These are phyloP conservation scores for Ochetophila trinervis DNA, from an alignment of 306 rosid genomes.

Conservation along the genomic window DNA sequence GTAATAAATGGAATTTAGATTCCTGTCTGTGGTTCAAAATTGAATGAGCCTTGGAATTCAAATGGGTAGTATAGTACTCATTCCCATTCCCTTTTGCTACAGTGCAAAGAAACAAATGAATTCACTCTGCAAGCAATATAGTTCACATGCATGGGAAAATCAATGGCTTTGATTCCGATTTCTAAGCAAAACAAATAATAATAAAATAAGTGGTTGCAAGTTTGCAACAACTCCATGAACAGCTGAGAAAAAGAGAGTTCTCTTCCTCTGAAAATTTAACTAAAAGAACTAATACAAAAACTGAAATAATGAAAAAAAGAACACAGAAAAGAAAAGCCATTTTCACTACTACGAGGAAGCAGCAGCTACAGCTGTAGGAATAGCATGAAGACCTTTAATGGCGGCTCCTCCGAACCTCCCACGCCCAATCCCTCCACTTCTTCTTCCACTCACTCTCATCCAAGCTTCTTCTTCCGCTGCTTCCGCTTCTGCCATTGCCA, in stretches of 20 bases:
- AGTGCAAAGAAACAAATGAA: too few species aligned
- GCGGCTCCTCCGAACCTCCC: constrained; percentile 47
- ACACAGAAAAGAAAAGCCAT: constrained; percentile 12
- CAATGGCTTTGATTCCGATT: too few species aligned
- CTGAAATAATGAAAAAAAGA: constrained; percentile 15
- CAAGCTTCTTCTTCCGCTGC: constrained; percentile 32
- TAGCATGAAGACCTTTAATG: constrained; percentile 40
- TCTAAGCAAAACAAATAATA: too few species aligned
- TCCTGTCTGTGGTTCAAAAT: too few species aligned
- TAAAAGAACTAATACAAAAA: constrained; percentile 8
- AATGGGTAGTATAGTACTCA: too few species aligned
- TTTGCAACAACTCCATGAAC: constrained; percentile 48
- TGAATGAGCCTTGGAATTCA: too few species aligned
- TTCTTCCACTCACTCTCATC: constrained; percentile 36
- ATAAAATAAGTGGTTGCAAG: constrained; percentile 39
- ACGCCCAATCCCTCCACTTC: constrained; percentile 48
- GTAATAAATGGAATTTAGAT: too few species aligned
- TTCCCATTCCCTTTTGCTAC: too few species aligned
- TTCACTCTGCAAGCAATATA: too few species aligned
- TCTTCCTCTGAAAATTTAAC: constrained; percentile 5
- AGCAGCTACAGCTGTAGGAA: constrained; percentile 42
- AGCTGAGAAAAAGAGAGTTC: constrained; percentile 24
- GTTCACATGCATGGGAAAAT: too few species aligned
- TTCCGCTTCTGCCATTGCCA: constrained; percentile 23
- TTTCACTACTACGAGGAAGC: constrained; percentile 44